phyloP scores from a whole-genome alignment of 2,329 filamentous ascomycete genomes.

The Nemania sp. region DNA sequence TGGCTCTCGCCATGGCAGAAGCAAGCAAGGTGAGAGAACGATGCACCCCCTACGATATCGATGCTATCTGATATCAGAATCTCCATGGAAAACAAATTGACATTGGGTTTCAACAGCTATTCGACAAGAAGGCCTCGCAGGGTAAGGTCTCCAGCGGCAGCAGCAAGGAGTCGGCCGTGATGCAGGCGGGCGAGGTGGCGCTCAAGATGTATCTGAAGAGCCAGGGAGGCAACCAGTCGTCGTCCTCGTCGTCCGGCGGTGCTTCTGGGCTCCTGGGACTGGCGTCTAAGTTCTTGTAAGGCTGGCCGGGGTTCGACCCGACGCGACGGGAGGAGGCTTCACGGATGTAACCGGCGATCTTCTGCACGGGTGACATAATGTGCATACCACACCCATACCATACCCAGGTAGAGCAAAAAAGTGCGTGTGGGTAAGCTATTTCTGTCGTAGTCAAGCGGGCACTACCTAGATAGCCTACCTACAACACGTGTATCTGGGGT shows the following conservation, averaged over 20 bases:
- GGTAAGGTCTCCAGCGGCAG: conserved; percentile 61
- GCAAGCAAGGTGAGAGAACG: conserved; percentile 68
- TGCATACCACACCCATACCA: no score
- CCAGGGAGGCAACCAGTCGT: conserved; percentile 55
- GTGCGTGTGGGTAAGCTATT: not conserved
- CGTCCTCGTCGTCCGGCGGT: conserved; percentile 27
- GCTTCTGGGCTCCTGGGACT: conserved; percentile 35
- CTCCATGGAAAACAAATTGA: not conserved
- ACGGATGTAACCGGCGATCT: not conserved
- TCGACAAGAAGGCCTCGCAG: conserved; percentile 60
- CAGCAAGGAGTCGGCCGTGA: conserved; percentile 80
- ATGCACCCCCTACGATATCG: not conserved
- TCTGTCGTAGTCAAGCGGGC: not conserved
- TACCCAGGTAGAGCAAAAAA: no score
- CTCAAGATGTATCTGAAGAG: conserved; percentile 91
- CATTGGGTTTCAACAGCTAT: conserved; percentile 50
- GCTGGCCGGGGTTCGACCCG: not conserved
- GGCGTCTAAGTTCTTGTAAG: conserved; percentile 41
- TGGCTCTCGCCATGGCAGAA: conserved; percentile 86
- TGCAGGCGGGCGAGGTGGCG: conserved; percentile 82
- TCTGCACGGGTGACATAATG: no score
- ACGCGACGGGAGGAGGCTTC: not conserved
- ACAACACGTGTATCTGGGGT: no score
- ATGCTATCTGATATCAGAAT: not conserved
- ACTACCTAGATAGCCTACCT: no score